phyloP scores from a whole-genome alignment of 305 asterid species.

The Lippia alba region DNA sequence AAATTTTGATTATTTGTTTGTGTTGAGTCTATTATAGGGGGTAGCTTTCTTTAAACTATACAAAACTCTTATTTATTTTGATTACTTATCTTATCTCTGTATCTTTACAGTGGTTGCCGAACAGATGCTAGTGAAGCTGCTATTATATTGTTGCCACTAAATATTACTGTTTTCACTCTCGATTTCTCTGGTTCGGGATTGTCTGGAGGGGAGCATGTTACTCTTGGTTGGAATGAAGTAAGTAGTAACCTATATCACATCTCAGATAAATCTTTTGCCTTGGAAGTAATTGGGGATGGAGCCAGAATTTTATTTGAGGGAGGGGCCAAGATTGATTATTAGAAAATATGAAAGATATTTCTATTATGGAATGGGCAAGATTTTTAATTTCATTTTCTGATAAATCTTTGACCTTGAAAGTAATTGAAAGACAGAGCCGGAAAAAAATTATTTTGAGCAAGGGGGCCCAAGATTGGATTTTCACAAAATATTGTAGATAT shows the following conservation, averaged over 20 bases:
- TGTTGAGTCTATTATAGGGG: too few relatives aligned
- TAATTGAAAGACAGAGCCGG: neutral
- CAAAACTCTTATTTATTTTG: neutral
- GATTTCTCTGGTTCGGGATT: conserved; percentile 94
- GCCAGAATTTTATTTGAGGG: too few relatives aligned
- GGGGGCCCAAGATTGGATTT: too few relatives aligned
- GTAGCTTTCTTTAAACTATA: neutral
- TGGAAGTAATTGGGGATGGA: neutral
- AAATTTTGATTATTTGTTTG: neutral
- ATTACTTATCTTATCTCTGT: conserved; percentile 3
- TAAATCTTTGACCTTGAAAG: neutral
- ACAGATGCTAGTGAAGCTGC: conserved; percentile 98
- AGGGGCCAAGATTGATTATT: too few relatives aligned
- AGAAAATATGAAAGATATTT: too few relatives aligned
- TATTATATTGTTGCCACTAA: conserved; percentile 75
- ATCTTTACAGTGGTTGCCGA: conserved; percentile 74
- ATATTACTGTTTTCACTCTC: conserved; percentile 77
- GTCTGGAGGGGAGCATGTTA: conserved; percentile 88
- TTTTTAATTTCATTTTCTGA: neutral
- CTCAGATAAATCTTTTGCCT: neutral
- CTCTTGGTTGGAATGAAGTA: conserved; percentile 91
- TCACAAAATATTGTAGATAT: too few relatives aligned
- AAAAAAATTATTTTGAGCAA: too few relatives aligned
- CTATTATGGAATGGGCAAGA: too few relatives aligned
- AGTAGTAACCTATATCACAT: conserved; percentile 32